phyloP scores from a whole-genome alignment of 306 rosid genomes.

The Fragaria vesca region DNA sequence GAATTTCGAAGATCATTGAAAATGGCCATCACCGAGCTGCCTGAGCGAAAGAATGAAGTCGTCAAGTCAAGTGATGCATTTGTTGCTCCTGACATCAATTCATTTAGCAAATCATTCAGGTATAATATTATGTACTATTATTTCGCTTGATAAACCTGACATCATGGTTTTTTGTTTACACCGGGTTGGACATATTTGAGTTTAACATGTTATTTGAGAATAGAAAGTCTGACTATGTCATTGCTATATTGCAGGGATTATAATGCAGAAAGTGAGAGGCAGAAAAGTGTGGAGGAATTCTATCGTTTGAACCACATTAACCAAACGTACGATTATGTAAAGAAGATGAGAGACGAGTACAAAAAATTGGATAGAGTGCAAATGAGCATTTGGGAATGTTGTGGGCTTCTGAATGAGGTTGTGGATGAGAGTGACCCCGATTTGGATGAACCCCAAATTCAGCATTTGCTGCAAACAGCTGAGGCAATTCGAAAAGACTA shows the following conservation, averaged over 20 bases:
- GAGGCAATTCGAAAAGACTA: slow-evolving; percentile 6
- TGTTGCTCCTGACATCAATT: not conserved
- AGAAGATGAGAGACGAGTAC: slow-evolving; percentile 32
- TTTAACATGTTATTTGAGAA: not conserved
- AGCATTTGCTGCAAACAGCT: slow-evolving; percentile 1
- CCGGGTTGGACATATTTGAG: not conserved
- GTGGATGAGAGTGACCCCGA: not conserved
- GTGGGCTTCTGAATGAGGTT: not conserved
- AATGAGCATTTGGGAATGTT: slow-evolving; percentile 1
- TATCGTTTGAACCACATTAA: slow-evolving; percentile 29
- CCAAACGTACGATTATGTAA: slow-evolving; percentile 34
- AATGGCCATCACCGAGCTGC: not conserved
- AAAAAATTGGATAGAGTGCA: not conserved
- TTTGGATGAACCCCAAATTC: slow-evolving; percentile 2
- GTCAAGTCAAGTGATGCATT: not conserved
- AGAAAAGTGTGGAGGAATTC: slow-evolving; percentile 1
- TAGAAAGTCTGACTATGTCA: not conserved
- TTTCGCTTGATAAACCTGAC: not conserved
- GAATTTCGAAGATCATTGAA: not conserved
- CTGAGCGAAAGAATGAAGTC: not conserved
- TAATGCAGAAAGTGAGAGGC: slow-evolving; percentile 11
- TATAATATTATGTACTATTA: not conserved
- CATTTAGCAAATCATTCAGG: slow-evolving; percentile 19
- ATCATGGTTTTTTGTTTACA: not conserved
- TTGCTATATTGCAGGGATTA: slow-evolving; percentile 15